Evolutionary conservation across 2,329 filamentous ascomycete species (phyloP).

Genomic region (Talaromyces amestolkiae): DNA sequence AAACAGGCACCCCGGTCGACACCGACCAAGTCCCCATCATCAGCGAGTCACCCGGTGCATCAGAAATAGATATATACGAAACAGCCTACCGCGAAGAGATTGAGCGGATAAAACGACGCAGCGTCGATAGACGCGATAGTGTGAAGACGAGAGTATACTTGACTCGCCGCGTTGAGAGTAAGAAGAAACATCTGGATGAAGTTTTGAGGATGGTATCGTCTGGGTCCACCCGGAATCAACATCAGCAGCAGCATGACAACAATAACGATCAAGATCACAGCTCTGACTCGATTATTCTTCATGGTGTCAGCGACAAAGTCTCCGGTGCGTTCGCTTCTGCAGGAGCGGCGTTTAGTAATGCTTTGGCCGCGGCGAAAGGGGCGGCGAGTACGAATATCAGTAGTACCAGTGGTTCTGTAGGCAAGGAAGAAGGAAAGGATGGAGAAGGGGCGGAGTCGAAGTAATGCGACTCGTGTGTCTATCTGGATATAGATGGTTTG

Average conservation of each 20-base stretch:
- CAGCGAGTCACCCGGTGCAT: constrained; percentile 79
- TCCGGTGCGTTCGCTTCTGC: constrained; percentile 3
- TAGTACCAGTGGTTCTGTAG: background rate
- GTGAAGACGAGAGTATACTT: constrained; percentile 58
- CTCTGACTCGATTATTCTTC: constrained; percentile 17
- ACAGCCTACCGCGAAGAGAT: constrained; percentile 81
- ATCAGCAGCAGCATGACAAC: background rate
- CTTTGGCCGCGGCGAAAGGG: constrained; percentile 6
- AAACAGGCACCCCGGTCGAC: constrained; percentile 32
- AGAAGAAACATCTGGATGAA: constrained; percentile 27
- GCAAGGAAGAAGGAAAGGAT: background rate
- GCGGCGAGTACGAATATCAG: background rate
- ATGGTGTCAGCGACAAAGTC: constrained; percentile 6
- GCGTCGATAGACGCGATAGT: constrained; percentile 35
- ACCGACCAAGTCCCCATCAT: constrained; percentile 50
- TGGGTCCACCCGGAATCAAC: background rate
- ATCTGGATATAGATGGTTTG: background rate
- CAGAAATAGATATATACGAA: constrained; percentile 86
- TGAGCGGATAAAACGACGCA: constrained; percentile 61
- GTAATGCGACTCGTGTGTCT: background rate
- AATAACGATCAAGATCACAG: background rate
- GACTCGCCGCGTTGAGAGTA: constrained; percentile 50
- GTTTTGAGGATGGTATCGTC: constrained; percentile 31
- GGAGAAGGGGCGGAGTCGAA: background rate
- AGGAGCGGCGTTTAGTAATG: constrained; percentile 6